Evolutionary conservation across 192 early-diverging fungal genomes (phyloP).

Genomic region (Diversispora eburnea): DNA sequence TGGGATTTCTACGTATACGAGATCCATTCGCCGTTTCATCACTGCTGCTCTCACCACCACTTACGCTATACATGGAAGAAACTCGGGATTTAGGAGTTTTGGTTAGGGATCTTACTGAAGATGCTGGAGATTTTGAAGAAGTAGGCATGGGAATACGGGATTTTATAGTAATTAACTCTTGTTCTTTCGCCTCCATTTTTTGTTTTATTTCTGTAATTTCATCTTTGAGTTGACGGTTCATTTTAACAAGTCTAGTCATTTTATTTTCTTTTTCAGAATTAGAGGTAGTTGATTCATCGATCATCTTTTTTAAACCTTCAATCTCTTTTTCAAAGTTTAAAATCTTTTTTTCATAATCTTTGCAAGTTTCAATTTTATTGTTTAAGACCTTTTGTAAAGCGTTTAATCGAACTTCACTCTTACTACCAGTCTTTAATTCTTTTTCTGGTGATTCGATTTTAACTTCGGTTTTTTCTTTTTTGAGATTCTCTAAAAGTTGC

Average conservation of each 20-base stretch:
- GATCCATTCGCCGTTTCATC: slow-evolving; percentile 19
- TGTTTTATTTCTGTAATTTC: slow-evolving; percentile 27
- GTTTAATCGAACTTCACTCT: slow-evolving; percentile 27
- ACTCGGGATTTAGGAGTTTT: slow-evolving; percentile 5
- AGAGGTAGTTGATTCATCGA: slow-evolving; percentile 16
- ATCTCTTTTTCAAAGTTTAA: slow-evolving; percentile 15
- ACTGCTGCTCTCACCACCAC: slow-evolving; percentile 25
- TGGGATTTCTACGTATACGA: slow-evolving; percentile 11
- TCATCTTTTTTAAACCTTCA: slow-evolving; percentile 4
- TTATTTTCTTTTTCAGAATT: slow-evolving; percentile 24
- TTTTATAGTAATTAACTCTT: slow-evolving; percentile 25
- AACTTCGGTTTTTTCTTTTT: not conserved
- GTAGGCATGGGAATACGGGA: slow-evolving; percentile 21
- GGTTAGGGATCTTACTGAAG: not conserved
- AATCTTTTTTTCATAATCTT: slow-evolving; percentile 31
- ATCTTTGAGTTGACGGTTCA: slow-evolving; percentile 27
- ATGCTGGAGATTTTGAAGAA: not conserved
- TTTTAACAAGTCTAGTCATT: slow-evolving; percentile 22
- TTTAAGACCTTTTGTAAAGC: slow-evolving; percentile 28
- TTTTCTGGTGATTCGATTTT: not conserved
- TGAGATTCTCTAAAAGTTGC: slow-evolving; percentile 21
- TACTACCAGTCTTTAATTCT: not conserved
- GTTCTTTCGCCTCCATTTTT: slow-evolving; percentile 31
- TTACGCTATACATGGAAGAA: slow-evolving; percentile 10
- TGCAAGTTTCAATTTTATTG: slow-evolving; percentile 26